A percentile compares a stretch with the other conserved stretches of the same genome.
Evolutionary conservation across 2,329 filamentous ascomycete genomes (phyloP).

Genomic region (Verticillium nubilum): DNA sequence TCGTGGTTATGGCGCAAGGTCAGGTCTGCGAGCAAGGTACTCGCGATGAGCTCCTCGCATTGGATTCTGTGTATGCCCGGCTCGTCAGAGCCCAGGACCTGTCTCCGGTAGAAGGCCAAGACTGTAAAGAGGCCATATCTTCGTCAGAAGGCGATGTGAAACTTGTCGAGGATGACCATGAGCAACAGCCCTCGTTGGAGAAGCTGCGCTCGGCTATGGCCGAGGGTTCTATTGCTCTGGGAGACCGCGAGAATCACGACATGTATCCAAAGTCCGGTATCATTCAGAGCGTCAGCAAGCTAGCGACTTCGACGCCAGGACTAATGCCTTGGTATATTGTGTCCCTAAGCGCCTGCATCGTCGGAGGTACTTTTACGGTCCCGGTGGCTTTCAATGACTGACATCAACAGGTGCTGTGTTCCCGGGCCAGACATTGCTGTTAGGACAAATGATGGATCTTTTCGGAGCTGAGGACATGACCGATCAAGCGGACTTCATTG

Average conservation of each 20-base stretch:
- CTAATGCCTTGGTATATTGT: neutral
- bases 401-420: no score
- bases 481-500: no score
- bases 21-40: conserved; percentile 20
- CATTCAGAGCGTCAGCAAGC: neutral
- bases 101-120: neutral
- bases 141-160: neutral
- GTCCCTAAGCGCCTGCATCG: neutral
- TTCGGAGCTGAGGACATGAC: no score
- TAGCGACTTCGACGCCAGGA: neutral
- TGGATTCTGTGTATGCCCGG: conserved; percentile 11
- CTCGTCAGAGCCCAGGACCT: conserved; percentile 17
- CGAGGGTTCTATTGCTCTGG: neutral
- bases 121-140: neutral
- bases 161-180: neutral
- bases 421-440: no score
- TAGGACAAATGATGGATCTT: no score
- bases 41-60: conserved; percentile 10
- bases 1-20: conserved; percentile 19
- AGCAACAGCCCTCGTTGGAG: no score
- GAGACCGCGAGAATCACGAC: conserved; percentile 1
- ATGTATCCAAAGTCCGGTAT: neutral
- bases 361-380: no score
- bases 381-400: no score
- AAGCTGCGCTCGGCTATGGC: neutral